Conservation (phyloP, 306 rosid species). For the Bauhinia variegata region DNA sequence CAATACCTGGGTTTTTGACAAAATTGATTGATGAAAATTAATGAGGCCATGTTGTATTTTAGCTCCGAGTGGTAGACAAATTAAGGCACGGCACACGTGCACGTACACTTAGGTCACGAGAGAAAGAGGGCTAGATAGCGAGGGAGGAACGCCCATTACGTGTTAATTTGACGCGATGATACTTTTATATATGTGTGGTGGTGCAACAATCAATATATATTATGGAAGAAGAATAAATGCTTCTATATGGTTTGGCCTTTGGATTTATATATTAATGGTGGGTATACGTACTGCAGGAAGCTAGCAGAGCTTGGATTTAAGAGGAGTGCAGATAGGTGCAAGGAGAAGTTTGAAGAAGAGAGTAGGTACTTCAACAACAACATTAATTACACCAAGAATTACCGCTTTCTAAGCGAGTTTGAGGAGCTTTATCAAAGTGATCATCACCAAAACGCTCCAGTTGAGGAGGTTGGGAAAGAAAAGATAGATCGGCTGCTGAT, state of each 20-base stretch:
- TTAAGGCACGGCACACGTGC: constrained; percentile 61
- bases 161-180: background rate
- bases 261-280: constrained; percentile 41
- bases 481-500: constrained; percentile 33
- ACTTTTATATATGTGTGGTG: background rate
- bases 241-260: constrained; percentile 32
- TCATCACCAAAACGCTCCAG: constrained; percentile 14
- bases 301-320: constrained; percentile 74
- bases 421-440: constrained; percentile 56
- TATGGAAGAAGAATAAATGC: constrained; percentile 42
- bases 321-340: constrained; percentile 80
- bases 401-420: constrained; percentile 58
- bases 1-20: background rate
- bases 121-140: constrained; percentile 4
- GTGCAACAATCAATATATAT: background rate
- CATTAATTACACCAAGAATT: constrained; percentile 54
- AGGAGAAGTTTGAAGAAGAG: constrained; percentile 86
- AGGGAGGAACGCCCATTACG: constrained; percentile 8
- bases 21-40: background rate
- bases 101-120: constrained; percentile 35
- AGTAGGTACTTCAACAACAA: constrained; percentile 62
- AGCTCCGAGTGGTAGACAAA: constrained; percentile 42
- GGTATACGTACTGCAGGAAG: constrained; percentile 71
- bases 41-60: constrained; percentile 20
- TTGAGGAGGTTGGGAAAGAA: constrained; percentile 10